Percentiles rank a stretch among this genome's conserved stretches.
Evolutionary conservation across 2,329 filamentous ascomycete species (phyloP).

Genomic region (Ophiostoma angusticollis): DNA sequence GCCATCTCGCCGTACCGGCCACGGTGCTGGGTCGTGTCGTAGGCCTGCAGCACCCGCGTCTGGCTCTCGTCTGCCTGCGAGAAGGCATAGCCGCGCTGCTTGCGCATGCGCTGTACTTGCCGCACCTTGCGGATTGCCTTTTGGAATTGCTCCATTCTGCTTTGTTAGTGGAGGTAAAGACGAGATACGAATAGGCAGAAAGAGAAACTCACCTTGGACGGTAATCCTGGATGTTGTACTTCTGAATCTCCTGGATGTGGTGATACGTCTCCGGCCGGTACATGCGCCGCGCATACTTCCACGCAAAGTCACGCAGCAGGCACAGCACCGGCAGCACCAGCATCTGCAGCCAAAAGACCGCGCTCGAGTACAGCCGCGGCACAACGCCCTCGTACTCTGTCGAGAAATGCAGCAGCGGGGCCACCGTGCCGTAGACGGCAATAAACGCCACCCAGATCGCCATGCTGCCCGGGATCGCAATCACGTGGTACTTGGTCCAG

Average conservation of each 20-base stretch:
- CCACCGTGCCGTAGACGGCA: conserved; percentile 73
- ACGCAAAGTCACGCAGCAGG: conserved; percentile 76
- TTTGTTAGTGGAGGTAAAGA: not conserved
- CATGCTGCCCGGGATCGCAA: conserved; percentile 91
- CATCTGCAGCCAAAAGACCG: conserved; percentile 86
- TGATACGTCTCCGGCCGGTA: conserved; percentile 93
- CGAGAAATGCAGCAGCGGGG: conserved; percentile 69
- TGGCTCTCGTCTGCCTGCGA: conserved; percentile 95
- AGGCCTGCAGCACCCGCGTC: conserved; percentile 87
- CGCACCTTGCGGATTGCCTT: conserved; percentile 97
- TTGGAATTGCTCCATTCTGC: conserved; percentile 97
- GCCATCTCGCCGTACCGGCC: conserved; percentile 95
- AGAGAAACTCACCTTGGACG: conserved; percentile 59
- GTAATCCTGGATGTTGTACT: conserved; percentile 99
- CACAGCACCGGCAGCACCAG: conserved; percentile 68
- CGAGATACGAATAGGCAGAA: not conserved
- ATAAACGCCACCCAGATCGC: conserved; percentile 84
- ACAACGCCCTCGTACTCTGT: conserved; percentile 77
- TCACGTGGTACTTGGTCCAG: conserved; percentile 96
- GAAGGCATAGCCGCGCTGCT: conserved; percentile 96
- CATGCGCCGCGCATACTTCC: conserved; percentile 98
- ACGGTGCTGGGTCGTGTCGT: conserved; percentile 87
- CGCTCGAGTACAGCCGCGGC: conserved; percentile 64
- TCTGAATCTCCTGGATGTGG: conserved; percentile 98
- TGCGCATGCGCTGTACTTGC: conserved; percentile 97